A percentile compares a stretch with the other conserved stretches of the same genome.
Evolutionary conservation across 768 basidiomycete genomes (phyloP).

Genomic region (Krasilnikovozyma curviuscula): DNA sequence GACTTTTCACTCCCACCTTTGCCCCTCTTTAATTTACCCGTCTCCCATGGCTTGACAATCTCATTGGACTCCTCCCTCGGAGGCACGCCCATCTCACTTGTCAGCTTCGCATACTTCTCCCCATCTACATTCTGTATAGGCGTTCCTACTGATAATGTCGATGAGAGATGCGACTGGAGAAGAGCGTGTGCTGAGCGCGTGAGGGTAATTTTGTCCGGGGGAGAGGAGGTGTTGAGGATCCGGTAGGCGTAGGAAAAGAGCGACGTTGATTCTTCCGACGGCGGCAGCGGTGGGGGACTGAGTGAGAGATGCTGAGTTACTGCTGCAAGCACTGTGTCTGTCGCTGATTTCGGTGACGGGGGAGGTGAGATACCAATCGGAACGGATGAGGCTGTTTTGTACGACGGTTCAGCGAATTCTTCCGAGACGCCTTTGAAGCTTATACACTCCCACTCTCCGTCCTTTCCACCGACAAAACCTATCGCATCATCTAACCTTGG

Average conservation of each 20-base stretch:
- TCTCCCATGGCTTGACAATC: neutral
- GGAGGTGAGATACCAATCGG: too few species aligned
- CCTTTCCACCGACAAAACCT: too few species aligned
- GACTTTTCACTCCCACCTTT: conserved; percentile 36
- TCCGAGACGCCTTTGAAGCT: too few species aligned
- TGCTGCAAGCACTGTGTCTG: too few species aligned
- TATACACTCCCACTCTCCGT: too few species aligned
- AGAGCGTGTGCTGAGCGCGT: conserved; percentile 8
- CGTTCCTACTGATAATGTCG: neutral
- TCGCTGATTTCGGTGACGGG: too few species aligned
- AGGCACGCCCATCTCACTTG: conserved; percentile 3
- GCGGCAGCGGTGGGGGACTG: too few species aligned
- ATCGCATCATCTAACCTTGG: too few species aligned
- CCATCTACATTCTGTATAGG: conserved; percentile 1
- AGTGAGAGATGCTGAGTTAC: too few species aligned
- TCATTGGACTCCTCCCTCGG: conserved; percentile 4
- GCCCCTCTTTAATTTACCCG: conserved; percentile 24
- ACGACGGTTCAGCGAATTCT: too few species aligned
- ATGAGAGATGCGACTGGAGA: neutral
- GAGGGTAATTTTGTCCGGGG: conserved; percentile 2
- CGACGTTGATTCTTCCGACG: too few species aligned
- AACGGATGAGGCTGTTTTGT: too few species aligned
- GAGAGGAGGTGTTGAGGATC: conserved; percentile 4
- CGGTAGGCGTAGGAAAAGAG: conserved; percentile 7
- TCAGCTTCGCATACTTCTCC: neutral